Evolutionary conservation across 2,329 filamentous ascomycete species (phyloP).

Genomic region (Diaporthe amygdali): DNA sequence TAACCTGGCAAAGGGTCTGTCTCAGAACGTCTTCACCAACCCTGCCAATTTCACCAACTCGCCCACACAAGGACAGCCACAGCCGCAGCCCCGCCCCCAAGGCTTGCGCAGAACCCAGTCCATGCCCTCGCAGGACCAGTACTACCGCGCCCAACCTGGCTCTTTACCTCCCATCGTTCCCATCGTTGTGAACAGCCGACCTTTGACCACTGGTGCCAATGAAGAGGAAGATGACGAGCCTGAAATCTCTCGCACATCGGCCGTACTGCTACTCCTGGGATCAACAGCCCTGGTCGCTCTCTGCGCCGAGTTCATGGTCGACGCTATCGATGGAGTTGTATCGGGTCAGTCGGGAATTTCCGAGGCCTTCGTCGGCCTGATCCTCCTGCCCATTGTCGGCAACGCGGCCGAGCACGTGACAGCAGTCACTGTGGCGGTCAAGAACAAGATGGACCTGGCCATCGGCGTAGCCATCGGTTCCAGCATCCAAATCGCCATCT

Average conservation of each 20-base stretch:
- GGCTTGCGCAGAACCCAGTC: slow-evolving; percentile 61
- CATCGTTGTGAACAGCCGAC: slow-evolving; percentile 35
- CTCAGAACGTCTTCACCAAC: slow-evolving; percentile 61
- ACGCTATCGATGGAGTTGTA: slow-evolving; percentile 69
- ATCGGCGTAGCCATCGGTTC: slow-evolving; percentile 75
- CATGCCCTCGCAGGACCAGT: slow-evolving; percentile 44
- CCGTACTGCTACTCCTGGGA: slow-evolving; percentile 65
- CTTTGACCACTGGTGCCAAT: slow-evolving; percentile 18
- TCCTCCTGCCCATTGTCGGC: slow-evolving; percentile 74
- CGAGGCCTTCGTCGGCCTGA: slow-evolving; percentile 73
- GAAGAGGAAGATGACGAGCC: slow-evolving; percentile 38
- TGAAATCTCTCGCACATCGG: slow-evolving; percentile 52
- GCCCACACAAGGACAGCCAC: not conserved
- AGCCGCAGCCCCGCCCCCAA: slow-evolving; percentile 32
- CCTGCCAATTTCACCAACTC: slow-evolving; percentile 30
- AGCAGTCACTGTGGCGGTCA: slow-evolving; percentile 71
- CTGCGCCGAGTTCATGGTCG: slow-evolving; percentile 74
- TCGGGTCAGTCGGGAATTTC: slow-evolving; percentile 55
- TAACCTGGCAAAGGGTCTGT: slow-evolving; percentile 56
- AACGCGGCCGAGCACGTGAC: slow-evolving; percentile 78
- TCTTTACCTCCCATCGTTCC: slow-evolving; percentile 37
- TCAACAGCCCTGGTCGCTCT: slow-evolving; percentile 70
- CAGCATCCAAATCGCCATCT: slow-evolving; percentile 75
- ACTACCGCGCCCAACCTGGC: slow-evolving; percentile 28
- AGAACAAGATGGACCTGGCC: slow-evolving; percentile 79